Percentiles rank a stretch among this genome's conserved stretches.
Conservation (phyloP, 1,139 yeast genomes). For the Suhomyces coccinellae region DNA sequence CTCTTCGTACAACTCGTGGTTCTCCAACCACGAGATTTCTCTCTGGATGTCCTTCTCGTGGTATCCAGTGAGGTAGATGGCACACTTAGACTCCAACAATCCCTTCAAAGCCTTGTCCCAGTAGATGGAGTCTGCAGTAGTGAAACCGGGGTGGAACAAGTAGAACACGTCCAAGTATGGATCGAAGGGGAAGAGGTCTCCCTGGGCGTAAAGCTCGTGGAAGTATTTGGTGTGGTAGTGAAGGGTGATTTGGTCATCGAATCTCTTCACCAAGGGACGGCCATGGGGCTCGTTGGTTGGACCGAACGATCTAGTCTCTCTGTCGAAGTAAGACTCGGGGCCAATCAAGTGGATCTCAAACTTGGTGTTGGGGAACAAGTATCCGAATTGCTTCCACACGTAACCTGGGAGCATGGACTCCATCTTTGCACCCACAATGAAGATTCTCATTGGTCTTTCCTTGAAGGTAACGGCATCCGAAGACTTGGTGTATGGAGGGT, state of each 20-base stretch:
- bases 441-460: slow-evolving; percentile 87
- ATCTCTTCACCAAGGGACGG: slow-evolving; percentile 67
- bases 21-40: slow-evolving; percentile 73
- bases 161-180: slow-evolving; percentile 93
- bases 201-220: slow-evolving; percentile 85
- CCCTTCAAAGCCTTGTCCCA: slow-evolving; percentile 88
- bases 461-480: slow-evolving; percentile 46
- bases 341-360: slow-evolving; percentile 92
- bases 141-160: slow-evolving; percentile 93
- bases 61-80: slow-evolving; percentile 87
- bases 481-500: slow-evolving; percentile 62
- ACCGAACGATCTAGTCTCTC: slow-evolving; percentile 39
- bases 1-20: slow-evolving; percentile 61
- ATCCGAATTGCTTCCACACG: slow-evolving; percentile 93
- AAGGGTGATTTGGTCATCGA: slow-evolving; percentile 73
- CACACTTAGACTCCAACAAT: slow-evolving; percentile 87
- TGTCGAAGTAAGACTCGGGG: slow-evolving; percentile 84
- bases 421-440: slow-evolving; percentile 87
- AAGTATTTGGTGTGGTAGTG: slow-evolving; percentile 88
- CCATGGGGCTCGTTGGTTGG: slow-evolving; percentile 44
- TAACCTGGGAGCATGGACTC: slow-evolving; percentile 93
- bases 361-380: slow-evolving; percentile 76
- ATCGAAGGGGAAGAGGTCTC: slow-evolving; percentile 96
- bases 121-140: slow-evolving; percentile 76
- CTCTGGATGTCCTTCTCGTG: slow-evolving; percentile 69